A percentile compares a stretch with the other conserved stretches of the same genome.
These are phyloP conservation scores for Dioscorea zingiberensis DNA, from an alignment of 106 monocot genomes.

Conservation along the genomic window DNA sequence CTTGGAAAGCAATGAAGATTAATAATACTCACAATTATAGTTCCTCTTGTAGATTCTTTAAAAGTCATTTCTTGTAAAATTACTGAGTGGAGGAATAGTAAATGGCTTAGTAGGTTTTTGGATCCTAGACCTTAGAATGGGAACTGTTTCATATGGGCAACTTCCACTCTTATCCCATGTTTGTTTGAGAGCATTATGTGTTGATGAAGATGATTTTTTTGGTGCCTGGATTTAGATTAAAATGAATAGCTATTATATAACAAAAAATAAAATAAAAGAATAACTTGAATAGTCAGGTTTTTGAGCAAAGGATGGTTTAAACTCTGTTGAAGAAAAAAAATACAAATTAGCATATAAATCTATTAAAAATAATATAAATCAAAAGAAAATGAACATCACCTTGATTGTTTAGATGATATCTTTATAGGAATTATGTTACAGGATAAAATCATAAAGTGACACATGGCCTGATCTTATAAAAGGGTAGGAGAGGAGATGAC, in stretches of 20 bases:
- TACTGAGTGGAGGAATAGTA: too few relatives aligned
- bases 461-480: too few relatives aligned
- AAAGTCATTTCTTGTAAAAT: too few relatives aligned
- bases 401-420: background rate
- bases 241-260: background rate
- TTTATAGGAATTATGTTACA: background rate
- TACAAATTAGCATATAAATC: background rate
- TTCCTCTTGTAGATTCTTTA: too few relatives aligned
- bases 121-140: background rate
- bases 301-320: background rate
- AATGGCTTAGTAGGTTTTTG: background rate
- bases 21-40: background rate
- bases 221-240: background rate
- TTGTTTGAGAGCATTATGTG: background rate
- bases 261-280: background rate
- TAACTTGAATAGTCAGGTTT: background rate
- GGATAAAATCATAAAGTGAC: too few relatives aligned
- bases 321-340: too few relatives aligned
- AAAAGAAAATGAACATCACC: background rate
- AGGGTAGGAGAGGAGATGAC: too few relatives aligned
- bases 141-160: background rate
- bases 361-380: background rate
- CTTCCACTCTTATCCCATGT: background rate
- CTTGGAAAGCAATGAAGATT: background rate
- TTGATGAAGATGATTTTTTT: background rate